phyloP scores from a whole-genome alignment of 305 asterid species.

The Solanum hybrid region DNA sequence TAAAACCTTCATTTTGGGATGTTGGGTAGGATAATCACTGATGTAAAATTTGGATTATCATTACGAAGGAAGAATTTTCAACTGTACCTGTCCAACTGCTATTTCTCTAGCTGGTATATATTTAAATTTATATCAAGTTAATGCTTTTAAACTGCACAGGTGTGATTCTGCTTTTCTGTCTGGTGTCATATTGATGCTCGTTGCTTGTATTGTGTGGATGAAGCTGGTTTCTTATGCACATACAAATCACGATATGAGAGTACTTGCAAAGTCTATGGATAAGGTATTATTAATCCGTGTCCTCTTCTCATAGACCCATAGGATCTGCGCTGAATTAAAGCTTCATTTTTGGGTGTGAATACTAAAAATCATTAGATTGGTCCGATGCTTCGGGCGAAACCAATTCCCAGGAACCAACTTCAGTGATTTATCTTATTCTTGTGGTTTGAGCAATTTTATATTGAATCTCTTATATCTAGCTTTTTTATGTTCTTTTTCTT shows the following conservation, averaged over 20 bases:
- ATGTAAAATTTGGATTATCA: background rate
- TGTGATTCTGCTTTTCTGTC: slow-evolving; percentile 72
- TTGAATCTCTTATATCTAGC: background rate
- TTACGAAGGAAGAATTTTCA: background rate
- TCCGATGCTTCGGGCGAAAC: too few species aligned
- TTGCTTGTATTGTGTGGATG: slow-evolving; percentile 70
- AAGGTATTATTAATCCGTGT: slow-evolving; percentile 32
- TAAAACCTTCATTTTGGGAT: background rate
- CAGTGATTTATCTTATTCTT: background rate
- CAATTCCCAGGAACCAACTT: background rate
- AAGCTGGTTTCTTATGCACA: slow-evolving; percentile 77
- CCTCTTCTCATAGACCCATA: background rate
- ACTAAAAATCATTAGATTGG: background rate
- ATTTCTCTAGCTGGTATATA: background rate
- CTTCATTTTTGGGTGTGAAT: background rate
- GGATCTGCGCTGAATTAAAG: background rate
- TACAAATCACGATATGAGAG: slow-evolving; percentile 64
- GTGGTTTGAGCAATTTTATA: background rate
- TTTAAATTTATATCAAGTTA: background rate
- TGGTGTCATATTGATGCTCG: slow-evolving; percentile 71
- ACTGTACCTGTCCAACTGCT: background rate
- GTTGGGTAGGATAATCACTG: background rate
- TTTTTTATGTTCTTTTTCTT: background rate
- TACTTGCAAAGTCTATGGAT: slow-evolving; percentile 46
- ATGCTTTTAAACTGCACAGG: slow-evolving; percentile 37